phyloP scores from a whole-genome alignment of 2,329 filamentous ascomycete genomes.

The Alternaria sp. region DNA sequence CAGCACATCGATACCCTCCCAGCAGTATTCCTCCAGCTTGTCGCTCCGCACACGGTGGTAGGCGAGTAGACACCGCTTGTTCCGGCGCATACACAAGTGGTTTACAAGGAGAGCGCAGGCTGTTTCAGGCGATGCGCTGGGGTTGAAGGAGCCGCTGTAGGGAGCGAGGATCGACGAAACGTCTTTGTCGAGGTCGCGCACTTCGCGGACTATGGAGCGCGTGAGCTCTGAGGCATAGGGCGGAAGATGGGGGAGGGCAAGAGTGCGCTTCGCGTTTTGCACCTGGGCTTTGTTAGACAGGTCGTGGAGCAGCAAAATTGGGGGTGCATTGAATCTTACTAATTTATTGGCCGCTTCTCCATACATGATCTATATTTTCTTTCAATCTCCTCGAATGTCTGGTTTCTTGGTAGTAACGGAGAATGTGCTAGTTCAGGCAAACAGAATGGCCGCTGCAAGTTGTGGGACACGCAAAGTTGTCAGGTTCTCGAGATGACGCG shows the following conservation, averaged over 20 bases:
- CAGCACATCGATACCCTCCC: conserved; percentile 85
- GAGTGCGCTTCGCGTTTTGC: conserved; percentile 93
- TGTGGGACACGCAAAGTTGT: background rate
- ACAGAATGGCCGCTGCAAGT: background rate
- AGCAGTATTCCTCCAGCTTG: conserved; percentile 92
- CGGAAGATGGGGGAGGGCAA: conserved; percentile 84
- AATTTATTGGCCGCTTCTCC: conserved; percentile 88
- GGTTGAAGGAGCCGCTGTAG: conserved; percentile 86
- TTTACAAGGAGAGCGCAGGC: conserved; percentile 92
- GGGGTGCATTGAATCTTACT: conserved; percentile 57
- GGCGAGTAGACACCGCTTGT: conserved; percentile 93
- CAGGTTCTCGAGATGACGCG: background rate
- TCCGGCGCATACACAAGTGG: conserved; percentile 92
- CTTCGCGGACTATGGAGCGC: conserved; percentile 86
- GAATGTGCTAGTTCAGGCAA: background rate
- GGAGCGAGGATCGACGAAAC: conserved; percentile 80
- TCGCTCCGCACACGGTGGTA: conserved; percentile 92
- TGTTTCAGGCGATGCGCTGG: conserved; percentile 79
- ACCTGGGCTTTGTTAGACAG: conserved; percentile 64
- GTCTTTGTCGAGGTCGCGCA: conserved; percentile 91
- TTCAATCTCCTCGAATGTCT: background rate
- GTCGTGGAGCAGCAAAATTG: background rate
- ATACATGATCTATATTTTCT: conserved; percentile 69
- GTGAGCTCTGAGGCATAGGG: conserved; percentile 93
- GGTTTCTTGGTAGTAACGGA: background rate